A percentile compares a stretch with the other conserved stretches of the same genome.
These are phyloP conservation scores for Blastobotrys serpentis DNA, from an alignment of 1,139 yeast genomes.

Conservation along the genomic window DNA sequence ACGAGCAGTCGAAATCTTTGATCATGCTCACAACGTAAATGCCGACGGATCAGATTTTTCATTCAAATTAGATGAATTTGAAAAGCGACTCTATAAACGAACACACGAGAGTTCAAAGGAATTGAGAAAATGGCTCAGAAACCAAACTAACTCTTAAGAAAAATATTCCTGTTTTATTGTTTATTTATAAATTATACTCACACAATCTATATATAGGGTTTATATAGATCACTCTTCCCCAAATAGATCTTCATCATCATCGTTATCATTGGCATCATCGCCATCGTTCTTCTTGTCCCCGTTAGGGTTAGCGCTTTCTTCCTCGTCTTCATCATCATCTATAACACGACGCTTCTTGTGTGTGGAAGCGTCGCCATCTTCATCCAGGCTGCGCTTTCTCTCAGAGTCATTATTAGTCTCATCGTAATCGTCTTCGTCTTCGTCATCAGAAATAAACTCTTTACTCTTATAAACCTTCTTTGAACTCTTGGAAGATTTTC, in stretches of 20 bases:
- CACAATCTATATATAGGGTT: constrained; percentile 1
- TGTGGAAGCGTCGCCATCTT: constrained; percentile 16
- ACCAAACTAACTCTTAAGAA: background rate
- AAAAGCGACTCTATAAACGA: constrained; percentile 50
- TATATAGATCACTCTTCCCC: constrained; percentile 29
- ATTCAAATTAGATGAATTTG: constrained; percentile 72
- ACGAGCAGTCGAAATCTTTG: constrained; percentile 69
- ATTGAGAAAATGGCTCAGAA: constrained; percentile 58
- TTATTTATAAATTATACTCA: constrained; percentile 6
- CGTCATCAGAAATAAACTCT: constrained; percentile 26
- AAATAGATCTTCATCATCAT: constrained; percentile 28
- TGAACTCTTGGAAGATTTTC: constrained; percentile 8
- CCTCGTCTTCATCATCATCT: constrained; percentile 37
- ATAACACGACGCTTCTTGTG: constrained; percentile 30
- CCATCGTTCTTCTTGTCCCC: background rate
- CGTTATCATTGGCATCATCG: constrained; percentile 23
- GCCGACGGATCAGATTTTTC: constrained; percentile 49
- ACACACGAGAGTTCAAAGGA: constrained; percentile 64
- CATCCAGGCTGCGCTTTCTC: constrained; percentile 16
- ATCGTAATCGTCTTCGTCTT: constrained; percentile 20
- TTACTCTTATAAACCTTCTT: constrained; percentile 28
- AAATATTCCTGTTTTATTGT: background rate
- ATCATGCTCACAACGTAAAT: constrained; percentile 56
- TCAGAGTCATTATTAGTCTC: constrained; percentile 17
- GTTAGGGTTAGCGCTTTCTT: constrained; percentile 17